phyloP scores from a whole-genome alignment of 306 rosid species.

The Gastrolobium bilobum region DNA sequence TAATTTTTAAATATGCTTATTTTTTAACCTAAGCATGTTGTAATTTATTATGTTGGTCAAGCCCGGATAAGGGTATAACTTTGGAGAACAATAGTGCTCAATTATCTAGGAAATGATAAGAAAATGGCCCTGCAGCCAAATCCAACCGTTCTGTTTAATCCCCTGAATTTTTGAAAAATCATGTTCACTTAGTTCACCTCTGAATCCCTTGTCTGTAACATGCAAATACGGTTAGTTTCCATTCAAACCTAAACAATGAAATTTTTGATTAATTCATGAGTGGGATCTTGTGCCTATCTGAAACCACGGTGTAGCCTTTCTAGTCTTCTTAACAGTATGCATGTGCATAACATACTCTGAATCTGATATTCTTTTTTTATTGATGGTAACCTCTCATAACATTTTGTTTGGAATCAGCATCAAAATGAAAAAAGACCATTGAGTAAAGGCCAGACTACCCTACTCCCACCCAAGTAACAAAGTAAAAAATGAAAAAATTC shows the following conservation, averaged over 20 bases:
- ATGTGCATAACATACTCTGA: too few relatives aligned
- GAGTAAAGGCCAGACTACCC: slow-evolving; percentile 25
- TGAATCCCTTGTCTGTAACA: slow-evolving; percentile 35
- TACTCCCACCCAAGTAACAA: too few relatives aligned
- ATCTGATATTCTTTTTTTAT: slow-evolving; percentile 50
- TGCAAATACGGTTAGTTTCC: slow-evolving; percentile 51
- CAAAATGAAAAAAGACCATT: slow-evolving; percentile 44
- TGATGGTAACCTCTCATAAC: slow-evolving; percentile 58
- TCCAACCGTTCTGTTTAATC: slow-evolving; percentile 3
- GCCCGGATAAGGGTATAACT: too few relatives aligned
- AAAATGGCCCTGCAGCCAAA: slow-evolving; percentile 18
- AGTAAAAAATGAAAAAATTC: slow-evolving; percentile 46
- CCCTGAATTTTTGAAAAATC: slow-evolving; percentile 43
- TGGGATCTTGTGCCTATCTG: slow-evolving; percentile 61
- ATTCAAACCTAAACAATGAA: slow-evolving; percentile 47
- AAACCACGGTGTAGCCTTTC: slow-evolving; percentile 50
- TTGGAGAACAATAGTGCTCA: too few relatives aligned
- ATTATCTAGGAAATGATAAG: slow-evolving; percentile 29
- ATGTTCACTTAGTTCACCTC: slow-evolving; percentile 28
- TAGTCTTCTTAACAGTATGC: not conserved
- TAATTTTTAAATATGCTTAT: too few relatives aligned
- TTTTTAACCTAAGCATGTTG: too few relatives aligned
- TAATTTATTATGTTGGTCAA: too few relatives aligned
- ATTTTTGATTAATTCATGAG: slow-evolving; percentile 54
- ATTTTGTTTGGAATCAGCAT: slow-evolving; percentile 48